These are phyloP conservation scores for Citrus medica DNA, from an alignment of 345 rosid genomes.

Conservation along the genomic window DNA sequence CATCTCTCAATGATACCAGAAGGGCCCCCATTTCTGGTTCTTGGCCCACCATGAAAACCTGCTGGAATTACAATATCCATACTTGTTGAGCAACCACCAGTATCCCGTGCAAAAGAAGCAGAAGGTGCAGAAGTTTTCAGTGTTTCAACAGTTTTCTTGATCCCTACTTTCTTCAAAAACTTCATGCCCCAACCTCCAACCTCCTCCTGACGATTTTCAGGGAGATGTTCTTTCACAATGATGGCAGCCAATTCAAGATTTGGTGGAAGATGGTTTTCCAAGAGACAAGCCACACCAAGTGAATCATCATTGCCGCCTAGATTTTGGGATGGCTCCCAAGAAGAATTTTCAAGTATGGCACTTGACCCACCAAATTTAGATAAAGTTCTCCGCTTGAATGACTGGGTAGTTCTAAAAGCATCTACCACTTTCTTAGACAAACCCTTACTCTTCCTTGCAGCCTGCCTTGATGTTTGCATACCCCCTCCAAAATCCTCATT, in stretches of 20 bases:
- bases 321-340: conserved; percentile 48
- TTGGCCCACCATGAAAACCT: conserved; percentile 89
- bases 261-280: conserved; percentile 52
- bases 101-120: conserved; percentile 18
- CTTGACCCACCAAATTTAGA: conserved; percentile 55
- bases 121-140: conserved; percentile 22
- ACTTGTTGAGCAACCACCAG: conserved; percentile 42
- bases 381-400: conserved; percentile 54
- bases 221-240: conserved; percentile 56
- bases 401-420: conserved; percentile 44
- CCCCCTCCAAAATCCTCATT: conserved; percentile 32
- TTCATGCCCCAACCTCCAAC: conserved; percentile 95
- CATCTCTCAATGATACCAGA: conserved; percentile 78
- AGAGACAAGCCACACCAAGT: conserved; percentile 32
- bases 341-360: conserved; percentile 39
- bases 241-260: conserved; percentile 78
- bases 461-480: conserved; percentile 31
- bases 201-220: conserved; percentile 27
- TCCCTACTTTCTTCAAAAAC: conserved; percentile 56
- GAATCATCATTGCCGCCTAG: conserved; percentile 29
- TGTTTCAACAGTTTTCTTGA: conserved; percentile 24
- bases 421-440: conserved; percentile 66
- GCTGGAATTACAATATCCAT: conserved; percentile 77
- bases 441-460: conserved; percentile 47
- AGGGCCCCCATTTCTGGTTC: conserved; percentile 60